A percentile compares a stretch with the other conserved stretches of the same genome.
These are phyloP conservation scores for Eimeria mitis DNA, from an alignment of 169 alveolate genomes.

Conservation along the genomic window DNA sequence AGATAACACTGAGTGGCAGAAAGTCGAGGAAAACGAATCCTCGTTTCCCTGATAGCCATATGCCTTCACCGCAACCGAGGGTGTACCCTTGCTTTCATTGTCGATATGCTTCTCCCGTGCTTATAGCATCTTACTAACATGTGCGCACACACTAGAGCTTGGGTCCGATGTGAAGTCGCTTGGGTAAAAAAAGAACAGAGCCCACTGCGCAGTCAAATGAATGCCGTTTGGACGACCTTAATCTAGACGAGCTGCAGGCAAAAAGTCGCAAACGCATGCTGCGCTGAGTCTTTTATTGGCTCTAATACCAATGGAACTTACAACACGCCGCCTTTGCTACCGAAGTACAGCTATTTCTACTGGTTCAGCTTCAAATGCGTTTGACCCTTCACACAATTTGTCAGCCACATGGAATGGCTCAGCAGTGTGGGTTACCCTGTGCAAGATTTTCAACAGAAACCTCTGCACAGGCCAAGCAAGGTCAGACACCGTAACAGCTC, in stretches of 20 bases:
- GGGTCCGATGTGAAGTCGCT: neutral
- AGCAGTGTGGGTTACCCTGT: neutral
- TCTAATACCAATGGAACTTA: neutral
- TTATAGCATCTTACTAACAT: neutral
- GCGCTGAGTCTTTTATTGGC: neutral
- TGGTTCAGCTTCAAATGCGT: neutral
- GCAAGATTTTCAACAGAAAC: neutral
- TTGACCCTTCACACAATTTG: neutral
- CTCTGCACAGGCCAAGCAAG: neutral
- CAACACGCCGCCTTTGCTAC: neutral
- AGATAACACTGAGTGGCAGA: neutral
- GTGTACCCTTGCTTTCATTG: neutral
- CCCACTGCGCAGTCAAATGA: neutral
- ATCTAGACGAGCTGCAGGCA: constrained; percentile 28
- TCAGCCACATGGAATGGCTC: neutral
- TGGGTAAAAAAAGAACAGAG: neutral
- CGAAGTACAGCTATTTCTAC: neutral
- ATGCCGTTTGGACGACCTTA: neutral
- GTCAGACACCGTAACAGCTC: neutral
- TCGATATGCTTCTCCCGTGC: neutral
- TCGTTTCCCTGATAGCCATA: neutral
- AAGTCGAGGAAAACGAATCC: neutral
- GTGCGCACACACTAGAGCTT: neutral
- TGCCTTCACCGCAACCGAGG: neutral
- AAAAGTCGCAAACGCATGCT: constrained; percentile 7